phyloP scores from a whole-genome alignment of 305 asterid species.

The Solanum hybrid region DNA sequence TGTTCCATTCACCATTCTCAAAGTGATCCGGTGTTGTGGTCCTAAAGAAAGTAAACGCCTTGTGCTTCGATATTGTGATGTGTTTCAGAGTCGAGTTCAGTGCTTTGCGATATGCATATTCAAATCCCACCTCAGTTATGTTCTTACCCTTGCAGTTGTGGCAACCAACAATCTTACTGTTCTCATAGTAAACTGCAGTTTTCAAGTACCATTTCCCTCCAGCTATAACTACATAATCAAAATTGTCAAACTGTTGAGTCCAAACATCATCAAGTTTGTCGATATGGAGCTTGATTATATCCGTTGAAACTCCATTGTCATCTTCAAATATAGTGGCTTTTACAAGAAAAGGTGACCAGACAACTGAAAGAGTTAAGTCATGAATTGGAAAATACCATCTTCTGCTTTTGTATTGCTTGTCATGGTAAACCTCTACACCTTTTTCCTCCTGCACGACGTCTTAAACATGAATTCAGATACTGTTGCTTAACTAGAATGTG shows the following conservation, averaged over 20 bases:
- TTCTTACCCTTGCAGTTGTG: constrained; percentile 46
- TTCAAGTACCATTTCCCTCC: constrained; percentile 85
- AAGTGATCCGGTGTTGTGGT: constrained; percentile 70
- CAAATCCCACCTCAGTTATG: constrained; percentile 57
- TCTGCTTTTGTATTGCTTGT: constrained; percentile 41
- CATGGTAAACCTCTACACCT: constrained; percentile 55
- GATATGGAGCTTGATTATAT: constrained; percentile 39
- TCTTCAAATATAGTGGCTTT: constrained; percentile 53
- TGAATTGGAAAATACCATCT: constrained; percentile 63
- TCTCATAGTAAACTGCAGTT: constrained; percentile 50
- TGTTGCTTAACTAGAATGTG: background rate
- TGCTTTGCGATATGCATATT: constrained; percentile 45
- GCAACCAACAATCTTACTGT: constrained; percentile 45
- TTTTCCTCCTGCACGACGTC: constrained; percentile 35
- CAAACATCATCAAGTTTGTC: constrained; percentile 47
- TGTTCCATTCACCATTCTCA: constrained; percentile 69
- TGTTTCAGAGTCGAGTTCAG: constrained; percentile 35
- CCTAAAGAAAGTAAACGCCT: constrained; percentile 30
- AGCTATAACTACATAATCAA: constrained; percentile 36
- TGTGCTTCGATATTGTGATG: constrained; percentile 26
- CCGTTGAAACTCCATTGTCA: constrained; percentile 50
- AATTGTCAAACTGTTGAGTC: constrained; percentile 36
- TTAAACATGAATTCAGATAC: background rate
- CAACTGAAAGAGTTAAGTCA: constrained; percentile 40
- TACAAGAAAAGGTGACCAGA: constrained; percentile 65